Conservation (phyloP, 495 filamentous ascomycete genomes). For the Aspergillus olivimuriae region DNA sequence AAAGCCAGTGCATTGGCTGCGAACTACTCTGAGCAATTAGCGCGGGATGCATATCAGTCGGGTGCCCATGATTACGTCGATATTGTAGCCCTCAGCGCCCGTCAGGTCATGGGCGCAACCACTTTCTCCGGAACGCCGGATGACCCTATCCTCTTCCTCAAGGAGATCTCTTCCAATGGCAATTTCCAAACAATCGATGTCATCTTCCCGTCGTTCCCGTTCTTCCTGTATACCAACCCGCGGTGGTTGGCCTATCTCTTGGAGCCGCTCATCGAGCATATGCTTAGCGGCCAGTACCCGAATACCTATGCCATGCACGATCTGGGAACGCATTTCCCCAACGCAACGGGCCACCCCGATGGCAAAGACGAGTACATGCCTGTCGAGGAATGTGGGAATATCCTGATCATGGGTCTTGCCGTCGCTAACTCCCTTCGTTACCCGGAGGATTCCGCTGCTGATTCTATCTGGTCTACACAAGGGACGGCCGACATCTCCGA, state of each 20-base stretch:
- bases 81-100: conserved; percentile 82
- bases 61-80: conserved; percentile 55
- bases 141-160: conserved; percentile 78
- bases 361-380: conserved; percentile 95
- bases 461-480: conserved; percentile 43
- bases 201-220: conserved; percentile 91
- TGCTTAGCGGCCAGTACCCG: conserved; percentile 85
- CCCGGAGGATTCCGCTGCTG: conserved; percentile 48
- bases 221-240: conserved; percentile 93
- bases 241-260: conserved; percentile 85
- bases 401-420: conserved; percentile 89
- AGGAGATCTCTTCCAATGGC: conserved; percentile 92
- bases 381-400: conserved; percentile 93
- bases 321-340: conserved; percentile 82
- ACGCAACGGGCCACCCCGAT: conserved; percentile 83
- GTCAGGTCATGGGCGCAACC: conserved; percentile 86
- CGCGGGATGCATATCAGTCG: conserved; percentile 62
- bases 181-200: conserved; percentile 97
- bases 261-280: conserved; percentile 87
- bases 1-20: conserved; percentile 54
- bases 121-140: conserved; percentile 84
- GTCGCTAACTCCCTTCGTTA: conserved; percentile 76
- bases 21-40: conserved; percentile 76
- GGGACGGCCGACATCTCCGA: conserved; percentile 19
- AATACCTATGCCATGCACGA: conserved; percentile 93